phyloP scores from a whole-genome alignment of 306 rosid species.

The Benincasa hispida region DNA sequence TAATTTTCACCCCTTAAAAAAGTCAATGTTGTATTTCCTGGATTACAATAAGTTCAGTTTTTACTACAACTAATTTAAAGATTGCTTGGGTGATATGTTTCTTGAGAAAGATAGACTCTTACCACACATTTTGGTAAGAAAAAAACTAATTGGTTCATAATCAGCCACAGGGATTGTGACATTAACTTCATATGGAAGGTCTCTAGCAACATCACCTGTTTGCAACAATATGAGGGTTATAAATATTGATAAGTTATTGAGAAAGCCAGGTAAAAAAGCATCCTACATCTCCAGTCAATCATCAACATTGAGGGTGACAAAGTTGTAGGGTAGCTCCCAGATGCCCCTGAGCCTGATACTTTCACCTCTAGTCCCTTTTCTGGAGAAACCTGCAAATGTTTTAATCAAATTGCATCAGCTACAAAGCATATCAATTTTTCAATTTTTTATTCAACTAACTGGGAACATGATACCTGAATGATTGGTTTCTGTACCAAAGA shows the following conservation, averaged over 20 bases:
- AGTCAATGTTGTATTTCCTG: background rate
- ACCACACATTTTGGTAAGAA: conserved; percentile 82
- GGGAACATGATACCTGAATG: conserved; percentile 36
- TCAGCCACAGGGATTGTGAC: conserved; percentile 72
- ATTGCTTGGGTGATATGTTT: background rate
- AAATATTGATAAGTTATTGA: conserved; percentile 4
- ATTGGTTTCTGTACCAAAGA: conserved; percentile 63
- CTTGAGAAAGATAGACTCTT: conserved; percentile 16
- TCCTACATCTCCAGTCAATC: conserved; percentile 90
- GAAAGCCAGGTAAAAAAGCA: conserved; percentile 6
- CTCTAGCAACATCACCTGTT: conserved; percentile 46
- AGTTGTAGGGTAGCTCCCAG: conserved; percentile 75
- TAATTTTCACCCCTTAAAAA: background rate
- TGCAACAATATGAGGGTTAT: conserved; percentile 8
- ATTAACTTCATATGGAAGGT: conserved; percentile 58
- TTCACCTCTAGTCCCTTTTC: conserved; percentile 47
- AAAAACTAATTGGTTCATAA: conserved; percentile 63
- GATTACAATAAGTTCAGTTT: background rate
- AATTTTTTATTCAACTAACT: conserved; percentile 3
- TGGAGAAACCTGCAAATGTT: conserved; percentile 48
- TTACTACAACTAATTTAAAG: background rate
- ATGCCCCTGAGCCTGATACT: conserved; percentile 67
- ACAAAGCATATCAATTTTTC: conserved; percentile 2
- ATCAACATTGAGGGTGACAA: conserved; percentile 72
- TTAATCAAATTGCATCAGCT: background rate